Evolutionary conservation across 768 basidiomycete species (phyloP).

Genomic region (Lactifluus pinguis): DNA sequence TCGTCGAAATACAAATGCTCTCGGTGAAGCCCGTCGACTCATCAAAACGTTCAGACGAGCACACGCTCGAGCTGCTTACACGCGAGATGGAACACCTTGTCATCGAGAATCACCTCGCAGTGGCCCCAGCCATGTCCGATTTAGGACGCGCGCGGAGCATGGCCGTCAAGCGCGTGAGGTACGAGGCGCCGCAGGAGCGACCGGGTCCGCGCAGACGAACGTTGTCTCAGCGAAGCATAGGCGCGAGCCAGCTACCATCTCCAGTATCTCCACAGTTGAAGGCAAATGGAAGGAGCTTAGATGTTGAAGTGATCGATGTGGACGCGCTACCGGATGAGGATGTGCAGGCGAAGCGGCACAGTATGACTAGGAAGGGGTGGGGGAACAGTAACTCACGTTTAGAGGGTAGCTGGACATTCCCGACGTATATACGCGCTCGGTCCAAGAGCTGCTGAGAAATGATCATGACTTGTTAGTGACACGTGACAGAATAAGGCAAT

Average conservation of each 20-base stretch:
- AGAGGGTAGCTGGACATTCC: not conserved
- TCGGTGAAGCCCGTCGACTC: slow-evolving; percentile 1
- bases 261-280: slow-evolving; percentile 6
- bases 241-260: slow-evolving; percentile 8
- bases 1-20: slow-evolving; percentile 9
- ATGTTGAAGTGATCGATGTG: slow-evolving; percentile 14
- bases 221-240: slow-evolving; percentile 12
- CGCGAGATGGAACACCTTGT: slow-evolving; percentile 19
- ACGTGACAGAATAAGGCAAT: too few species aligned
- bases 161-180: slow-evolving; percentile 9
- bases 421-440: slow-evolving; percentile 6
- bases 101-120: slow-evolving; percentile 14
- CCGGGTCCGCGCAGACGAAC: slow-evolving; percentile 7
- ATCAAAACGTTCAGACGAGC: slow-evolving; percentile 3
- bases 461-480: too few species aligned
- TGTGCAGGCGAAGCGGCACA: not conserved
- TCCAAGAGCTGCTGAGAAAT: slow-evolving; percentile 17
- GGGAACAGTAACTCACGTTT: not conserved
- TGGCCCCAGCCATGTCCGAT: slow-evolving; percentile 7
- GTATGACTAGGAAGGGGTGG: not conserved
- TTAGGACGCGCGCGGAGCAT: slow-evolving; percentile 11
- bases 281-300: not conserved
- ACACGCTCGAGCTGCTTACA: slow-evolving; percentile 14
- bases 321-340: slow-evolving; percentile 11
- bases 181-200: not conserved